Percentiles rank a stretch among this genome's conserved stretches.
phyloP scores from a whole-genome alignment of 768 basidiomycete genomes.

The Leccinum imitatum region DNA sequence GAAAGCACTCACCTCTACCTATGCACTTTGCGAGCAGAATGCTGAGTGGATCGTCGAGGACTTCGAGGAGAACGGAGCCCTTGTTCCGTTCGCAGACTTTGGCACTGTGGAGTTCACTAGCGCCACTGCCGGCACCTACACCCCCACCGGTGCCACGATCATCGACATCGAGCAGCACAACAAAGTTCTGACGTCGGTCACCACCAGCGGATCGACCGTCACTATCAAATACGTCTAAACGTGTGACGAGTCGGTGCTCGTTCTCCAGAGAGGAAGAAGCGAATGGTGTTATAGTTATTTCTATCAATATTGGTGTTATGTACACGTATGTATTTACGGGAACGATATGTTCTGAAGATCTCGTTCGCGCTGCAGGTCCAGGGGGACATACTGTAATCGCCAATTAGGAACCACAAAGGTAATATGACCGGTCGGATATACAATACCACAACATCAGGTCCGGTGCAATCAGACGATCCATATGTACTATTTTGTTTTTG shows the following conservation, averaged over 20 bases:
- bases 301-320: background rate
- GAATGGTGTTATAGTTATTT: background rate
- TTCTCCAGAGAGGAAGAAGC: background rate
- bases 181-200: conserved; percentile 13
- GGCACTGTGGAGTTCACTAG: conserved; percentile 18
- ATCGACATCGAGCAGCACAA: conserved; percentile 14
- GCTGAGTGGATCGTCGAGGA: conserved; percentile 30
- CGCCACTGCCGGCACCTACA: conserved; percentile 16
- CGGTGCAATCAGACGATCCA: background rate
- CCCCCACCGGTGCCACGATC: conserved; percentile 12
- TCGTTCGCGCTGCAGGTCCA: background rate
- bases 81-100: conserved; percentile 17
- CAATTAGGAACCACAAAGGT: background rate
- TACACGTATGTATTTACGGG: background rate
- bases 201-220: conserved; percentile 1
- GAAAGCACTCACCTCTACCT: conserved; percentile 4
- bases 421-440: background rate
- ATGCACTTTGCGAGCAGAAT: conserved; percentile 17
- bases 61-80: conserved; percentile 8
- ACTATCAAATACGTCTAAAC: conserved; percentile 13
- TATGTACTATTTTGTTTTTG: too few relatives aligned
- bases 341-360: background rate
- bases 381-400: background rate
- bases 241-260: background rate
- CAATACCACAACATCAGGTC: background rate